Evolutionary conservation across 176 grass and related monocot species (phyloP).

Genomic region (Triticum turgidum): DNA sequence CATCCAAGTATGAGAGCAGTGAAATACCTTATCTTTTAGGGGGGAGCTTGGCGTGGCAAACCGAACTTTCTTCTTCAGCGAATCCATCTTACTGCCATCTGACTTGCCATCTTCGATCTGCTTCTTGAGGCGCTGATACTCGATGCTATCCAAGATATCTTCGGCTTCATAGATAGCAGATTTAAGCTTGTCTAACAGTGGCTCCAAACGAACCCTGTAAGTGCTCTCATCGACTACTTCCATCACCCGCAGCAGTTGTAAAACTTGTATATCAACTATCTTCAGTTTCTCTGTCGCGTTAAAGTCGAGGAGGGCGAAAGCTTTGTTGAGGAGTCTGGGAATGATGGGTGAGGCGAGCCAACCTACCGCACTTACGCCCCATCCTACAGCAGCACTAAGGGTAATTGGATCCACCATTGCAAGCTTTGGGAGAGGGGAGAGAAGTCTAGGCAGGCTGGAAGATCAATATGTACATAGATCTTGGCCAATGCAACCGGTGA

Average conservation of each 20-base stretch:
- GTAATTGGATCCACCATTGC: background rate
- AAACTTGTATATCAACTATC: too few relatives aligned
- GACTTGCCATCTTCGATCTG: background rate
- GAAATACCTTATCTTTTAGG: background rate
- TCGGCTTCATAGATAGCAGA: conserved; percentile 32
- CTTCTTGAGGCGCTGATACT: conserved; percentile 24
- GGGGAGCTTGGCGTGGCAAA: background rate
- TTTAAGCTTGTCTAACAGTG: background rate
- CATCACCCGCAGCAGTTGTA: too few relatives aligned
- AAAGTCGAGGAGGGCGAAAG: background rate
- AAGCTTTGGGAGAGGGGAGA: background rate
- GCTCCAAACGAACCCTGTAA: background rate
- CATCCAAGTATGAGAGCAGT: background rate
- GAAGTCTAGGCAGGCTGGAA: background rate
- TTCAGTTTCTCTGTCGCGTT: background rate
- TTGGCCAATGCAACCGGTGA: background rate
- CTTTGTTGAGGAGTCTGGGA: background rate
- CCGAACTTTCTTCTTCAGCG: background rate
- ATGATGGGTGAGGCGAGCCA: conserved; percentile 21
- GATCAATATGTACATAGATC: background rate
- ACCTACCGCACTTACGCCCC: background rate
- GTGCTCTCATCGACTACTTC: too few relatives aligned
- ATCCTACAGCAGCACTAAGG: background rate
- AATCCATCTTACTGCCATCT: background rate
- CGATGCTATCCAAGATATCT: conserved; percentile 19